phyloP scores from a whole-genome alignment of 2,329 filamentous ascomycete species.

The Pyrenophora graminea region DNA sequence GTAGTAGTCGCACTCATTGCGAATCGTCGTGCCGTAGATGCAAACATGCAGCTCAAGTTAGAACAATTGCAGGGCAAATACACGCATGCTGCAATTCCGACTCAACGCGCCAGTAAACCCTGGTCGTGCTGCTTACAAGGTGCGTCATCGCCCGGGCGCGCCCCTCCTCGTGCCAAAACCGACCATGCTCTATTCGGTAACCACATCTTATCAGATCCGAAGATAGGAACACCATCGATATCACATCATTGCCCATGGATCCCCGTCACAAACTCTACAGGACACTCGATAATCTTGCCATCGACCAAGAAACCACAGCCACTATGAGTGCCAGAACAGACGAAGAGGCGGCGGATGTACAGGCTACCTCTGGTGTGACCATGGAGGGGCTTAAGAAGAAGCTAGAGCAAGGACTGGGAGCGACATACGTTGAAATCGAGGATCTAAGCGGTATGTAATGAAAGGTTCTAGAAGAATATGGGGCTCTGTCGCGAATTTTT shows the following conservation, averaged over 20 bases:
- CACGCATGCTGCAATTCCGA: constrained; percentile 6
- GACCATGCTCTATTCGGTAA: constrained; percentile 11
- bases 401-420: constrained; percentile 71
- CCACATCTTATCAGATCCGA: constrained; percentile 44
- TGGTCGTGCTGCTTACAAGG: constrained; percentile 9
- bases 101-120: constrained; percentile 10
- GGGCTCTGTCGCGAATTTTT: too few species aligned
- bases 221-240: constrained; percentile 27
- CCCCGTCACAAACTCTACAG: constrained; percentile 42
- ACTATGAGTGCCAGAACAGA: constrained; percentile 52
- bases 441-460: constrained; percentile 81
- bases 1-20: constrained; percentile 49
- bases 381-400: constrained; percentile 71
- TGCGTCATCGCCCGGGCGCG: constrained; percentile 21
- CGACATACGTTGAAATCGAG: constrained; percentile 81
- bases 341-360: constrained; percentile 55
- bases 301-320: constrained; percentile 19
- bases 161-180: constrained; percentile 8
- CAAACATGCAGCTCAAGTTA: constrained; percentile 37
- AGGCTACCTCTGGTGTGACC: constrained; percentile 66
- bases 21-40: constrained; percentile 40
- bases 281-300: constrained; percentile 34
- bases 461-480: neutral
- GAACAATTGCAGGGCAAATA: constrained; percentile 1
- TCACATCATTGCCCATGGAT: constrained; percentile 33